Conservation (phyloP, 768 basidiomycete species). For the Boletus insuetus region DNA sequence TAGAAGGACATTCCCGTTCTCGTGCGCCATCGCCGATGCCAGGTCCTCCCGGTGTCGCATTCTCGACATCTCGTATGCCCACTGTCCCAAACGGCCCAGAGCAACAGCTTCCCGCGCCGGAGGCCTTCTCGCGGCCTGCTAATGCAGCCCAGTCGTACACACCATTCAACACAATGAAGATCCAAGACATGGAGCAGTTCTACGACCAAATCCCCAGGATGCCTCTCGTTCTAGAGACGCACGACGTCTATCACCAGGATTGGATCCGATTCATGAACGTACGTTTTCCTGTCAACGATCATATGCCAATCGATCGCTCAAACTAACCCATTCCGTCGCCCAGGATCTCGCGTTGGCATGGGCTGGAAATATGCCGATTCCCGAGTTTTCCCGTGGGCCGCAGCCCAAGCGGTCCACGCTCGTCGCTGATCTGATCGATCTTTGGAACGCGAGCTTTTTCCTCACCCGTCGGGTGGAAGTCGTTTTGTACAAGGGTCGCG, state of each 20-base stretch:
- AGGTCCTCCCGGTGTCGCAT: constrained; percentile 32
- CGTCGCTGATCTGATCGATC: constrained; percentile 67
- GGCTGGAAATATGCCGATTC: constrained; percentile 71
- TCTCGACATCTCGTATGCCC: constrained; percentile 29
- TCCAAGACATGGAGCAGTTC: constrained; percentile 77
- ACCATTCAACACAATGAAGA: constrained; percentile 66
- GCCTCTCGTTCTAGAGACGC: constrained; percentile 67
- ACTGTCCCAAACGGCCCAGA: constrained; percentile 22
- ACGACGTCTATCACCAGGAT: constrained; percentile 76
- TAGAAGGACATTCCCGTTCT: constrained; percentile 49
- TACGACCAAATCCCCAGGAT: constrained; percentile 65
- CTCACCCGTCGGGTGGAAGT: constrained; percentile 71
- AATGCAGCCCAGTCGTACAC: constrained; percentile 66
- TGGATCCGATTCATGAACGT: constrained; percentile 82
- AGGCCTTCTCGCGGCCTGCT: constrained; percentile 71
- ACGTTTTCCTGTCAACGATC: constrained; percentile 18
- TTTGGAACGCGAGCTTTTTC: constrained; percentile 83
- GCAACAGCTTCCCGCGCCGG: constrained; percentile 56
- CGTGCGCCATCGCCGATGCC: constrained; percentile 57
- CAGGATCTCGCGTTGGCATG: constrained; percentile 76
- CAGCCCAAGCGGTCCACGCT: constrained; percentile 57
- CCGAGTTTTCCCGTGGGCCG: constrained; percentile 45
- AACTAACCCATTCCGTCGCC: not conserved
- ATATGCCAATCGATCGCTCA: not conserved
- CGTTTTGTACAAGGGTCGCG: constrained; percentile 75